Conservation (phyloP, 2,329 filamentous ascomycete species). For the Cercospora sp. region DNA sequence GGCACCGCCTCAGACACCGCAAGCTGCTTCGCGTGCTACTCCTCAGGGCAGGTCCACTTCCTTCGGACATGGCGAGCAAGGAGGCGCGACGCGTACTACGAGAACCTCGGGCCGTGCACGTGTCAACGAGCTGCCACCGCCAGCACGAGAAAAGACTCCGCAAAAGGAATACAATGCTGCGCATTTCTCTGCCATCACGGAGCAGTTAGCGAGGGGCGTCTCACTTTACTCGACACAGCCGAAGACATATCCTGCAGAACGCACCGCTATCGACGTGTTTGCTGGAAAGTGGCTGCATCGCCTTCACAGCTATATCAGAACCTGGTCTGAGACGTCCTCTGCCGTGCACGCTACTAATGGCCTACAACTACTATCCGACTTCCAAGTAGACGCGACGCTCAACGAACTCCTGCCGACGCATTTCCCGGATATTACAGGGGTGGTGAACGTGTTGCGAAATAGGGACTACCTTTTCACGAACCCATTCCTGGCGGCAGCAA, state of each 20-base stretch:
- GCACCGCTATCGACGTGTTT: background rate
- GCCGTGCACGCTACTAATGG: background rate
- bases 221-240: background rate
- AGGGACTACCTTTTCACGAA: slow-evolving; percentile 5
- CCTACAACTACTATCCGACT: background rate
- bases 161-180: background rate
- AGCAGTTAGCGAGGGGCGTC: slow-evolving; percentile 1
- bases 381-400: background rate
- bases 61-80: background rate
- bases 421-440: background rate
- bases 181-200: background rate
- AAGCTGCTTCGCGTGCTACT: background rate
- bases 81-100: background rate
- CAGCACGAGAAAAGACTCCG: background rate
- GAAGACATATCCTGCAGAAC: background rate
- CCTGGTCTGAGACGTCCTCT: background rate
- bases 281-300: slow-evolving; percentile 1
- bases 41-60: background rate
- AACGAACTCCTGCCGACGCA: slow-evolving; percentile 4
- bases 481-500: slow-evolving; percentile 1
- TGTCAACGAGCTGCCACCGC: background rate
- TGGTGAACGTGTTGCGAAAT: background rate
- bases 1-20: background rate
- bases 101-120: background rate
- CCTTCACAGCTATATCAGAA: slow-evolving; percentile 5